These are phyloP conservation scores for Pseudogymnoascus sp. DNA, from an alignment of 2,329 filamentous ascomycete species.

Conservation along the genomic window DNA sequence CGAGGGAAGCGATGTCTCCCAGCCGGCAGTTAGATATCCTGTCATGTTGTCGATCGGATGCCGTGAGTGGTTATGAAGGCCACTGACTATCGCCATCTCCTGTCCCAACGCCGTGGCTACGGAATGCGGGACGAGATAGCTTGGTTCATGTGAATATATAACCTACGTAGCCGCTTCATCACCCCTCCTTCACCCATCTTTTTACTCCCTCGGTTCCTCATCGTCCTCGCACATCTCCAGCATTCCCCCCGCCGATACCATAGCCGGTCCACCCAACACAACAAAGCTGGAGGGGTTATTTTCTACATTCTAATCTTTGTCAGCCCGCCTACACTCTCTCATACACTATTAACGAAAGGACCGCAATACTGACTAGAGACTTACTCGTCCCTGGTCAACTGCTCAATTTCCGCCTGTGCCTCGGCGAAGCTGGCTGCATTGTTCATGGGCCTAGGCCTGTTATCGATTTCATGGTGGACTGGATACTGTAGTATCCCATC, in stretches of 20 bases:
- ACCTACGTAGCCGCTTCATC: not conserved
- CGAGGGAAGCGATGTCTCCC: not conserved
- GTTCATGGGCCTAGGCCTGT: not conserved
- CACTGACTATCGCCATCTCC: not conserved
- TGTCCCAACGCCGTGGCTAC: not conserved
- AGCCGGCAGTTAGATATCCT: not conserved
- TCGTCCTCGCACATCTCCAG: constrained; percentile 29
- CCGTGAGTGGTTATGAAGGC: not conserved
- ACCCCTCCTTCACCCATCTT: not conserved
- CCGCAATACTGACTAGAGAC: not conserved
- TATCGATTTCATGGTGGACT: not conserved
- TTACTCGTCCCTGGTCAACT: not conserved
- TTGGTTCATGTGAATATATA: not conserved
- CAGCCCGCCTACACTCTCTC: not conserved
- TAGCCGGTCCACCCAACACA: constrained; percentile 25
- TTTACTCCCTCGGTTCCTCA: not conserved
- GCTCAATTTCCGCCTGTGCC: not conserved
- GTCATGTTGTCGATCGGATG: not conserved
- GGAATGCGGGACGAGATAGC: not conserved
- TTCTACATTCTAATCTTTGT: not conserved
- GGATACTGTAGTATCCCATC: not conserved
- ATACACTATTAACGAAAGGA: not conserved
- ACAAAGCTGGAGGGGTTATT: not conserved
- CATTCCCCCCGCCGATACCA: constrained; percentile 36
- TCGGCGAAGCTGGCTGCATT: not conserved